Evolutionary conservation across 805 yeast genomes (phyloP).

Genomic region (Ogataea salicorniae): DNA sequence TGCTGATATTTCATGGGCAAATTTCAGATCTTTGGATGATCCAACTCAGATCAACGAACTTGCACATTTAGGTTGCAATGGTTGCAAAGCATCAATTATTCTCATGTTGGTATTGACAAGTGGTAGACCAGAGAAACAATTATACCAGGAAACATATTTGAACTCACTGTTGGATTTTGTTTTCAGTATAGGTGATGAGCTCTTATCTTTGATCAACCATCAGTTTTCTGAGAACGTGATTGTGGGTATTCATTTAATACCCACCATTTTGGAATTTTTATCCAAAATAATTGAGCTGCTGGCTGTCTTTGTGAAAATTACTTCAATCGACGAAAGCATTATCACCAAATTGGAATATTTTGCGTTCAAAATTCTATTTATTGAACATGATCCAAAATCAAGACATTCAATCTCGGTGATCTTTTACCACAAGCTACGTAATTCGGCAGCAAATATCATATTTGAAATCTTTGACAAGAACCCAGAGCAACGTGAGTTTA

Average conservation of each 20-base stretch:
- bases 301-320: constrained; percentile 8
- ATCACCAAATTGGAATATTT: constrained; percentile 58
- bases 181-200: constrained; percentile 18
- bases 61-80: constrained; percentile 19
- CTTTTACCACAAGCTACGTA: constrained; percentile 21
- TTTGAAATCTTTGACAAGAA: constrained; percentile 35
- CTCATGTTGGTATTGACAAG: constrained; percentile 39
- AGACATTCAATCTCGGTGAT: constrained; percentile 19
- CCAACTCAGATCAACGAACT: background rate
- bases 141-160: constrained; percentile 43
- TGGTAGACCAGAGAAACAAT: constrained; percentile 35
- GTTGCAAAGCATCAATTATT: constrained; percentile 31
- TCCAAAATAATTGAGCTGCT: constrained; percentile 11
- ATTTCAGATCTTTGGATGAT: constrained; percentile 11
- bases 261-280: constrained; percentile 1
- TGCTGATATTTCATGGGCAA: constrained; percentile 17
- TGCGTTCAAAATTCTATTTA: constrained; percentile 37
- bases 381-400: constrained; percentile 26
- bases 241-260: no score
- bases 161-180: constrained; percentile 37
- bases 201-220: constrained; percentile 1
- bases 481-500: constrained; percentile 51
- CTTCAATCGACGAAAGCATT: constrained; percentile 41
- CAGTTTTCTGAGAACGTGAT: background rate
- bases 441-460: constrained; percentile 29